Evolutionary conservation across 345 rosid species (phyloP), one percentile per base, ranked within the genome.

Genomic region (Erodium maritimum): DNA sequence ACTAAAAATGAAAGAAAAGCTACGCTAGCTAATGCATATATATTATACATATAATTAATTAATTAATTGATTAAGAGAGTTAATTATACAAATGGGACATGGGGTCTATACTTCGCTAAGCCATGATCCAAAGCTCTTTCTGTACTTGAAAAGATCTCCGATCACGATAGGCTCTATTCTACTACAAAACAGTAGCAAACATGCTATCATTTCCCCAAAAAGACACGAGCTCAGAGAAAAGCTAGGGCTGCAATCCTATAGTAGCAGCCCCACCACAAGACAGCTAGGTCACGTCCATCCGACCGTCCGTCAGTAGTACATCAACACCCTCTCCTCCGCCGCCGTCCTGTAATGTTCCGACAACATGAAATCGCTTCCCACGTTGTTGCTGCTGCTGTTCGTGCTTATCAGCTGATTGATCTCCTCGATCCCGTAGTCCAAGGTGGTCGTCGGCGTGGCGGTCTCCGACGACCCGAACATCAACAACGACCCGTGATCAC

Each of bases 401-500:
- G 69, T 73, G 65, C 81, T 80, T 55, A 88, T 73, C 0, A 88
- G 76, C 63, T 82, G 83, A 73, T 84, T 86, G 69, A 91, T 82
- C 73, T 88, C 95, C 66, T 91, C 96, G 46, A 86, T 57, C 7
- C 89, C 65, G 69, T 80, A 80, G 17, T 84, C 84, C 54, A 70
- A 67, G 56, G 76, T 60, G 37, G 37, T 29, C 9, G 76, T 60
- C 8, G 37, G 5, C 9, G 37, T 29, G 37, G 37, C 37, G 9
- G 37, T 11, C 9, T 29, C 37, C 9, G 37, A 29, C 9, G 37
- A 0, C 37, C 37, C 37, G 9, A 29, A 29, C 2, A n/a, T n/a
- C n/a, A n/a, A n/a, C n/a, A n/a, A n/a, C n/a, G n/a, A n/a, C n/a
- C n/a, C n/a, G n/a, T n/a, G n/a, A n/a, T n/a, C n/a, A n/a, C n/a